phyloP scores from a whole-genome alignment of 176 grass and related monocot species.

The Juncus inflexus region DNA sequence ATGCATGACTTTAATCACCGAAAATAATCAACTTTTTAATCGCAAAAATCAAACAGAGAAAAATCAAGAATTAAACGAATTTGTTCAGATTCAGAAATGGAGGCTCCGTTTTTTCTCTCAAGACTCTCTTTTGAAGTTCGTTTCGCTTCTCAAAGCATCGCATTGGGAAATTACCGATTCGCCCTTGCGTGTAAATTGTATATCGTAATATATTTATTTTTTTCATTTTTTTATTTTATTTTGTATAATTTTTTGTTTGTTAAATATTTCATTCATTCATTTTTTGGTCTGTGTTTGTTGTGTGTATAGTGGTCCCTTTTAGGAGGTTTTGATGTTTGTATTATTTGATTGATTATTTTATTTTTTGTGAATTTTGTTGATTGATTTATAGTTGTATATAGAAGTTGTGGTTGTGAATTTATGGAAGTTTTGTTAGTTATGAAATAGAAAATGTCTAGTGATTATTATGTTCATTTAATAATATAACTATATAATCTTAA shows the following conservation, averaged over 20 bases:
- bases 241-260: slow-evolving; percentile 14
- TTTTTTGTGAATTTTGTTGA: slow-evolving; percentile 3
- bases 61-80: slow-evolving; percentile 34
- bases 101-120: slow-evolving; percentile 72
- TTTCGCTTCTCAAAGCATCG: slow-evolving; percentile 69
- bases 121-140: slow-evolving; percentile 67
- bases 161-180: slow-evolving; percentile 35
- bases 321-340: slow-evolving; percentile 4
- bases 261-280: slow-evolving; percentile 84
- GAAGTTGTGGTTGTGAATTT: too few relatives aligned
- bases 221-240: slow-evolving; percentile 7
- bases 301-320: slow-evolving; percentile 27
- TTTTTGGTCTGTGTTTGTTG: slow-evolving; percentile 25
- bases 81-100: slow-evolving; percentile 44
- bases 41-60: slow-evolving; percentile 16
- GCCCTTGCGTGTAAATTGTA: slow-evolving; percentile 72
- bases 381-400: too few relatives aligned
- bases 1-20: slow-evolving; percentile 57
- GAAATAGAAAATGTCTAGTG: too few relatives aligned
- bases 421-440: too few relatives aligned
- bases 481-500: too few relatives aligned
- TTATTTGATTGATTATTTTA: slow-evolving; percentile 12
- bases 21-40: slow-evolving; percentile 24
- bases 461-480: too few relatives aligned
- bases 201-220: slow-evolving; percentile 38